A percentile compares a stretch with the other conserved stretches of the same genome.
Evolutionary conservation across 1,284 basidiomycete species (phyloP).

Genomic region (Cystobasidium sp.): DNA sequence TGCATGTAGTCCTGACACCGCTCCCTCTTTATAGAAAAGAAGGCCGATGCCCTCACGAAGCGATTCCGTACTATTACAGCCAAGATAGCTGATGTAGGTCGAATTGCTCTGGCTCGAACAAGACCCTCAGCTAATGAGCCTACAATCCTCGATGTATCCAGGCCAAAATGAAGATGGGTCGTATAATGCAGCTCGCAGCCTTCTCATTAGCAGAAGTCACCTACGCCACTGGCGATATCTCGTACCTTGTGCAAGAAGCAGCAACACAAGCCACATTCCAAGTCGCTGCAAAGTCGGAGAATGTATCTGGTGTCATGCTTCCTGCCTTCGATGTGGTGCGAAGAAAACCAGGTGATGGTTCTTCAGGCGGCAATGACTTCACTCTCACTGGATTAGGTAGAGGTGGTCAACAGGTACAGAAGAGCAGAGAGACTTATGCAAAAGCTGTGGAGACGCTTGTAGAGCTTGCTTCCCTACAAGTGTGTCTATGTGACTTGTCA

Average conservation of each 20-base stretch:
- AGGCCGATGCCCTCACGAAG: constrained; percentile 61
- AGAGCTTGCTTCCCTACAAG: constrained; percentile 86
- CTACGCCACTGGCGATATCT: constrained; percentile 95
- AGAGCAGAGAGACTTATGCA: constrained; percentile 91
- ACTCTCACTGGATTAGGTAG: constrained; percentile 96
- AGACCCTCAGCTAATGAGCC: not conserved
- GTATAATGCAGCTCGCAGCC: constrained; percentile 96
- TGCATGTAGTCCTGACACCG: not conserved
- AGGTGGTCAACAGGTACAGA: constrained; percentile 94
- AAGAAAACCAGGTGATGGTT: constrained; percentile 65
- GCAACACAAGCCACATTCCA: constrained; percentile 78
- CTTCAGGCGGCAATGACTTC: constrained; percentile 77
- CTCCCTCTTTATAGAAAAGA: constrained; percentile 59
- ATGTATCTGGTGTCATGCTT: constrained; percentile 96
- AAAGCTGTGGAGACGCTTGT: constrained; percentile 97
- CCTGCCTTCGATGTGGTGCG: constrained; percentile 92
- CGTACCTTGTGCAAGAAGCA: constrained; percentile 84
- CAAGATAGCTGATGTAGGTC: constrained; percentile 76
- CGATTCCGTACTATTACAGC: constrained; percentile 57
- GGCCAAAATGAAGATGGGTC: constrained; percentile 99
- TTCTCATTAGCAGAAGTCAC: constrained; percentile 98
- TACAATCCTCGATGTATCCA: not conserved
- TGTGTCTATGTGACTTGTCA: constrained; percentile 43
- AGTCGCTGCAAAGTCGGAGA: constrained; percentile 95
- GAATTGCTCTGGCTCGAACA: not conserved